Conservation (phyloP, 345 rosid species). For the Kandelia obovata region DNA sequence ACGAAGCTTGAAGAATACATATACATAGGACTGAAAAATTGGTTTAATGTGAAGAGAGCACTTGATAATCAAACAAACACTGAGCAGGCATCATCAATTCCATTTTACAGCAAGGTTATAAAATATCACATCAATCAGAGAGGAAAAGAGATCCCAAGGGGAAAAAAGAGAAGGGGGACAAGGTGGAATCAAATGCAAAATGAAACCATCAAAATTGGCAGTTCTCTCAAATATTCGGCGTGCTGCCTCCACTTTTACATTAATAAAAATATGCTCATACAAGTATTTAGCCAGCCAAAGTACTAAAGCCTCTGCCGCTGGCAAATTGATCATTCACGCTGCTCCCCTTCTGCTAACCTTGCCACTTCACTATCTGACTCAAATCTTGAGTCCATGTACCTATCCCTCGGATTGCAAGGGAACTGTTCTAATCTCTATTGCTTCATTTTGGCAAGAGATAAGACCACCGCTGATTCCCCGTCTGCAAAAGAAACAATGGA, state of each 20-base stretch:
- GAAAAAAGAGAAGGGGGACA: not conserved
- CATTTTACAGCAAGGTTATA: not conserved
- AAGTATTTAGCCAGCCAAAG: not conserved
- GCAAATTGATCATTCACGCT: conserved; percentile 7
- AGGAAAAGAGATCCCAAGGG: not conserved
- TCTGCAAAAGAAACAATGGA: conserved; percentile 4
- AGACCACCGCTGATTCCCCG: not conserved
- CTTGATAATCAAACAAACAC: too few species aligned
- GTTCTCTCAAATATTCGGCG: not conserved
- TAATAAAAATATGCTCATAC: not conserved
- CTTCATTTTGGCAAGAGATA: not conserved
- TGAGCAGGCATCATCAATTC: not conserved
- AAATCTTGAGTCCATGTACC: not conserved
- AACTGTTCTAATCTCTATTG: not conserved
- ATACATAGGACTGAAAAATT: too few species aligned
- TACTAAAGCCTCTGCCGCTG: not conserved
- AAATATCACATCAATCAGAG: not conserved
- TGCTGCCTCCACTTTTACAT: not conserved
- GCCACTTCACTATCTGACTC: conserved; percentile 1
- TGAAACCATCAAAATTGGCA: conserved; percentile 13
- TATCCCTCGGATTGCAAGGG: not conserved
- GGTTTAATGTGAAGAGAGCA: too few species aligned
- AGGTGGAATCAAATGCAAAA: not conserved
- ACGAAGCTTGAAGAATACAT: too few species aligned
- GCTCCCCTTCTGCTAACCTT: not conserved